Conservation (phyloP, 495 filamentous ascomycete species). For the Annulohypoxylon moriforme region DNA sequence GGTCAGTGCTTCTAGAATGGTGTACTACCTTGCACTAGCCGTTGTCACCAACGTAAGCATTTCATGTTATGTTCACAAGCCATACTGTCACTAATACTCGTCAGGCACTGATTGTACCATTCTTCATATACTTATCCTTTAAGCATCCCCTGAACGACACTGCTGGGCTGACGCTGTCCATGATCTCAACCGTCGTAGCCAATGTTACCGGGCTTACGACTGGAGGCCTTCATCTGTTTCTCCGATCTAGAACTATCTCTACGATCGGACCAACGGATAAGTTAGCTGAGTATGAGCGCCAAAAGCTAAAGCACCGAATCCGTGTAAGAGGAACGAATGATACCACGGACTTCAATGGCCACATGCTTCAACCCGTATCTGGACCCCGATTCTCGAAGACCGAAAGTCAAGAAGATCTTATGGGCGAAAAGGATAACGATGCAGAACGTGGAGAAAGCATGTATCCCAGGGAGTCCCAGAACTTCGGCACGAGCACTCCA, state of each 20-base stretch:
- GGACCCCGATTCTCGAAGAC: constrained; percentile 45
- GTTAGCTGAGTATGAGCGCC: constrained; percentile 54
- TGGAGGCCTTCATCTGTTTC: constrained; percentile 60
- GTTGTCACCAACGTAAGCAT: constrained; percentile 56
- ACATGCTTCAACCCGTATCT: constrained; percentile 49
- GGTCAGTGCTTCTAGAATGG: constrained; percentile 58
- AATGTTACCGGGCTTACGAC: constrained; percentile 62
- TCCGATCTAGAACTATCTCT: constrained; percentile 57
- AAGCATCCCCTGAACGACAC: constrained; percentile 38
- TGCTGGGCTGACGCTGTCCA: constrained; percentile 51
- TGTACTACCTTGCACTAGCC: constrained; percentile 57
- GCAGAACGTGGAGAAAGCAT: constrained; percentile 45
- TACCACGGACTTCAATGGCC: constrained; percentile 45
- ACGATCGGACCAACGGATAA: constrained; percentile 57
- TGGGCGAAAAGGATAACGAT: constrained; percentile 30
- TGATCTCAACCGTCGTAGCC: constrained; percentile 61
- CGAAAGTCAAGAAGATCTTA: constrained; percentile 50
- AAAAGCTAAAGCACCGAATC: constrained; percentile 49
- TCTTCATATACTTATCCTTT: constrained; percentile 55
- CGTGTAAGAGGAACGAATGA: constrained; percentile 36
- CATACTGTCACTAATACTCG: constrained; percentile 30
- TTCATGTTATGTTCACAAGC: neutral
- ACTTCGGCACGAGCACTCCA: constrained; percentile 30
- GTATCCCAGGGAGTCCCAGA: constrained; percentile 11
- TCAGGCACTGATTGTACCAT: constrained; percentile 58